Percentiles rank a stretch among this genome's conserved stretches.
Conservation (phyloP, 108 stramenopile genomes). For the Stephanodiscus minutulus region DNA sequence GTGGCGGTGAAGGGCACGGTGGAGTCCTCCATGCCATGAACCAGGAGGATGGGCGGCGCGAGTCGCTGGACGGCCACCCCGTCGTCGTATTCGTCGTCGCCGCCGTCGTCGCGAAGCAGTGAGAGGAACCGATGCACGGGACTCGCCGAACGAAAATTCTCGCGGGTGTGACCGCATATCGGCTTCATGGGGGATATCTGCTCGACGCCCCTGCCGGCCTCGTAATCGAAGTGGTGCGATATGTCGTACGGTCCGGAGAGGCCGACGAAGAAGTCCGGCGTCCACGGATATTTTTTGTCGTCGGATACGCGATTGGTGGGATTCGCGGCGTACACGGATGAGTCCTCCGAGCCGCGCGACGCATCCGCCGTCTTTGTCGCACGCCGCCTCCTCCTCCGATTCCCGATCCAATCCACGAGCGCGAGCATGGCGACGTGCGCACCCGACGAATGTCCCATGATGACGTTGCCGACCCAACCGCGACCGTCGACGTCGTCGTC, state of each 20-base stretch:
- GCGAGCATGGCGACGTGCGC: slow-evolving; percentile 76
- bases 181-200: slow-evolving; percentile 83
- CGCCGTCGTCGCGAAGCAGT: slow-evolving; percentile 14
- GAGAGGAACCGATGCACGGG: slow-evolving; percentile 55
- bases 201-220: slow-evolving; percentile 84
- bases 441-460: slow-evolving; percentile 79
- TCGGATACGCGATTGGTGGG: background rate
- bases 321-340: background rate
- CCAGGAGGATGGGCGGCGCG: slow-evolving; percentile 47
- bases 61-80: slow-evolving; percentile 19
- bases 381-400: background rate
- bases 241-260: slow-evolving; percentile 57
- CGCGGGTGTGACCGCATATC: slow-evolving; percentile 60
- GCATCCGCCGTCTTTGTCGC: background rate
- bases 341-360: background rate
- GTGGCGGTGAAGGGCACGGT: slow-evolving; percentile 84
- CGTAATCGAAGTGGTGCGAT: slow-evolving; percentile 83
- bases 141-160: slow-evolving; percentile 58
- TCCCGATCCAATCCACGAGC: slow-evolving; percentile 53
- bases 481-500: background rate
- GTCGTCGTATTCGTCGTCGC: background rate
- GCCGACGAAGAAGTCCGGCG: background rate
- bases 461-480: slow-evolving; percentile 48
- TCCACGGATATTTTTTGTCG: background rate
- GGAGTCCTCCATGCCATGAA: slow-evolving; percentile 86